phyloP scores from a whole-genome alignment of 2,329 filamentous ascomycete species.

The Claviceps sp. region DNA sequence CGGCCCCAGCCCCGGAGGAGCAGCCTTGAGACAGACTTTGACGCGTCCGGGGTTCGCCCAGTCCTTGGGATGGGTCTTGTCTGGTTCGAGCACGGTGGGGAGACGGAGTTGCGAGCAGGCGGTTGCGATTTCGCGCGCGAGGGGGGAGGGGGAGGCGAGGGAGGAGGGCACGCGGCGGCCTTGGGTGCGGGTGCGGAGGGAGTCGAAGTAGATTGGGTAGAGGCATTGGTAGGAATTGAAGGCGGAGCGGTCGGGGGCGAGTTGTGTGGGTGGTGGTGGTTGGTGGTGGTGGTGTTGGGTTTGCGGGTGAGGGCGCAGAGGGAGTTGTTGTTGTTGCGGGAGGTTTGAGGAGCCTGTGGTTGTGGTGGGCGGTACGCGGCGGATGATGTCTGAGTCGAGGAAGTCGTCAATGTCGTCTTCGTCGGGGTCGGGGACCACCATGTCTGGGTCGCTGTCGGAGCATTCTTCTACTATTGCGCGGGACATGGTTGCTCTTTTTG shows the following conservation, averaged over 20 bases:
- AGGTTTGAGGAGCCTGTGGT: neutral
- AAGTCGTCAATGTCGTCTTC: constrained; percentile 69
- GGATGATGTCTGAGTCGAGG: constrained; percentile 42
- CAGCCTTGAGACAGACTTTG: constrained; percentile 54
- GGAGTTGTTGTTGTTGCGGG: constrained; percentile 8
- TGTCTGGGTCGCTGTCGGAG: constrained; percentile 59
- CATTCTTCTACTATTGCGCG: constrained; percentile 88
- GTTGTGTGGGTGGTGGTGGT: constrained; percentile 16
- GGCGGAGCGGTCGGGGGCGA: constrained; percentile 33
- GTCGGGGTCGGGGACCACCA: constrained; percentile 56
- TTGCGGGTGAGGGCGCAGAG: neutral
- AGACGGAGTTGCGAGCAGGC: constrained; percentile 64
- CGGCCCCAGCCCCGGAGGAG: neutral
- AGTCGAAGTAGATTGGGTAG: constrained; percentile 94
- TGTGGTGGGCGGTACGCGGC: constrained; percentile 19
- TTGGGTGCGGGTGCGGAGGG: constrained; percentile 55
- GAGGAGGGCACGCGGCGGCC: constrained; percentile 64
- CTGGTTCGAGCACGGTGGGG: constrained; percentile 71
- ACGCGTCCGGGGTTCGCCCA: constrained; percentile 94
- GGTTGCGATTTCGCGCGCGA: constrained; percentile 79
- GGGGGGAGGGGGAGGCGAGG: constrained; percentile 68
- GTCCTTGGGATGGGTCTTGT: constrained; percentile 88
- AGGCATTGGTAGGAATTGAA: constrained; percentile 76
- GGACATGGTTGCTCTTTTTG: constrained; percentile 43
- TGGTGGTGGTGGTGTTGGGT: constrained; percentile 15